Percentiles rank a stretch among this genome's conserved stretches.
Evolutionary conservation across 1,284 basidiomycete species (phyloP).

Genomic region (Abortiporus biennis): DNA sequence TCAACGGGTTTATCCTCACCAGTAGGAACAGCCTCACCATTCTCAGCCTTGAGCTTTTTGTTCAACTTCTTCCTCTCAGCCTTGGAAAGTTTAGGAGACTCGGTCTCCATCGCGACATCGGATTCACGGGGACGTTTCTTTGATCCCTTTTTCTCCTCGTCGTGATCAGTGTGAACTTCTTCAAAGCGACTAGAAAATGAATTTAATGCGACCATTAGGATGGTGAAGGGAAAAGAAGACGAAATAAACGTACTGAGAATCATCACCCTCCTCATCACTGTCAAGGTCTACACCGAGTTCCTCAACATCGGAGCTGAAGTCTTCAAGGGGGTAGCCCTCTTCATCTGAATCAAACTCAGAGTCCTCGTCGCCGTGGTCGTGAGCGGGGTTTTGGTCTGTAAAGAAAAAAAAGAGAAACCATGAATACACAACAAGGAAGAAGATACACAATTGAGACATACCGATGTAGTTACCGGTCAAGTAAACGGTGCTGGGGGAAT

Average conservation of each 20-base stretch:
- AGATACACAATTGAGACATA: conserved; percentile 26
- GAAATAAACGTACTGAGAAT: conserved; percentile 26
- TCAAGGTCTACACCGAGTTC: conserved; percentile 54
- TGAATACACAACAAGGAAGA: background rate
- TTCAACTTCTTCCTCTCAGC: conserved; percentile 60
- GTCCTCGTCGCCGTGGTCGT: conserved; percentile 27
- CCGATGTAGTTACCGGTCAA: conserved; percentile 89
- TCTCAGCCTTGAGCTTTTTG: conserved; percentile 70
- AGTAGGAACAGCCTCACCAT: conserved; percentile 48
- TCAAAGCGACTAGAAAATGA: conserved; percentile 49
- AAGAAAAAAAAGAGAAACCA: conserved; percentile 5
- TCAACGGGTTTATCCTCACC: conserved; percentile 25
- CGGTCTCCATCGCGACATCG: conserved; percentile 36
- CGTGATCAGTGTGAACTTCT: conserved; percentile 40
- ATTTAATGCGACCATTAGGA: background rate
- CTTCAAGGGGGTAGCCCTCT: conserved; percentile 56
- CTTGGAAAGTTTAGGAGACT: conserved; percentile 40
- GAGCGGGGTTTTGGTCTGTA: conserved; percentile 43
- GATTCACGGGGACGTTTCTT: conserved; percentile 62
- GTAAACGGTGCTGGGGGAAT: conserved; percentile 65
- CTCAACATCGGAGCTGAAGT: conserved; percentile 76
- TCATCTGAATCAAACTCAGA: conserved; percentile 37
- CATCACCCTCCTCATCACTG: conserved; percentile 46
- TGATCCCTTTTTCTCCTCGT: conserved; percentile 18
- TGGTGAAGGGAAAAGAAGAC: background rate